Base-by-base conservation (phyloP, 2,329 filamentous ascomycete species). In the Orbilia javanica region DNA sequence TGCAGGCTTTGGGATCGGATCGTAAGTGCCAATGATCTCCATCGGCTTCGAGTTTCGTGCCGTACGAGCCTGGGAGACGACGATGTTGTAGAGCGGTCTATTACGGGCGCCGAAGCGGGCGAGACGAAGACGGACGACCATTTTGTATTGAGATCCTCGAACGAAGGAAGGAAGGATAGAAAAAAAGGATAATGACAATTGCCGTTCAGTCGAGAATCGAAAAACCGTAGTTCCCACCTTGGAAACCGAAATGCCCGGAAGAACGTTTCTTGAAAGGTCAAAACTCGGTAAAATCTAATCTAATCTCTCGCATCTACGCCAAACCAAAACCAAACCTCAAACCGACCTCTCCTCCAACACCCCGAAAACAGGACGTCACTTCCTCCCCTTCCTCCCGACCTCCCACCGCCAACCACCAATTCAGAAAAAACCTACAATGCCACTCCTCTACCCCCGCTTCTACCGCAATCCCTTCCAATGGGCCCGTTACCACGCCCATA, bases 31-130 rank as follows among this genome's bases (percentile, higher is more conserved):
- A 80, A 99, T 91, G 79, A 99, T 96, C 87, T 99, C 96, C 84
- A 99, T 89, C 4, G 96, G 96, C 82, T 92, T 92, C 81, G 90
- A 92, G 86, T 95, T 93, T 81, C 94, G 90, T 42, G 96, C 94
- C 48, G 94, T 93, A 93, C 94, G 91, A 55, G 94, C 94, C 83
- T 98, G 95, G 15, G 94, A 89, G 80, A 99, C 93, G 81, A 98
- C 93, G 80, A 99, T 97, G 86, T 99, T 99, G 88, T 97, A 99
- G 82, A 97, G 92, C 1, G 96, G 95, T n/a, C 89, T 84, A 84
- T 97, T 94, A 80, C 89, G 90, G 84, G 92, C 93, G 83, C 94
- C 94, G 84, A 98, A 97, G 84, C 96, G 94, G 82, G 96, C 93
- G 82, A 99, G 90, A 76, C 96, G 92, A 84, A 99, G 96, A 84